Base-by-base conservation (phyloP, 306 rosid genomes). In the Cucurbita pepo region DNA sequence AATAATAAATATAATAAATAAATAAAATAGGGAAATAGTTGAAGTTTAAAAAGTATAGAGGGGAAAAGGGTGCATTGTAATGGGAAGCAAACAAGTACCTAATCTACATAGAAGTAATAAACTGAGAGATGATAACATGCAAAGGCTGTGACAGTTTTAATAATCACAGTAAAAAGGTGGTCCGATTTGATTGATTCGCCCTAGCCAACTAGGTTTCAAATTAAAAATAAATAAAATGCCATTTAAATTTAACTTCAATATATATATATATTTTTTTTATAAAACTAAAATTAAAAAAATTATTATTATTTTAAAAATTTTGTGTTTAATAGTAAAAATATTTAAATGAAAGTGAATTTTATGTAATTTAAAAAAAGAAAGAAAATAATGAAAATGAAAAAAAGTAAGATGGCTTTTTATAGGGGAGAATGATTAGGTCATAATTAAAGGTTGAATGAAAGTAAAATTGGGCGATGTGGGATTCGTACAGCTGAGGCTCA, bases 351-450 rank as follows among this genome's bases (percentile, higher is more conserved):
- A 43, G 2, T 9, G 11, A 8, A 2, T 5, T 3, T 1, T 8
- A 43, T 43, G 3, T 2, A 8, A 41, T 41, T 41, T 41, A 41
- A 43, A 43, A 8, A 9, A 43, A 51, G 30, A 0, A 8, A 18
- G 21, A 10, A 57, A 2, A 10, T 8, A 43, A 43, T 8, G 47
- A 43, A 8, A 43, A 43, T 10, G 71, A 64, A 56, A 58, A 58
- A 60, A 92, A 89, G 97, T 71, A 10, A 10, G 43, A 77, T 34
- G 14, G 70, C 88, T 2, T 96, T 92, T 89, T 89, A 51, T 71
- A 83, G 73, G 22, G 37, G 30, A 57, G 81, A 83, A 89, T 91
- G 96, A 86, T 92, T 88, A 82, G 70, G 77, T 83, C 62, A 90
- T 88, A 85, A 84, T 90, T 85, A 88, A 84, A 79, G 78, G 7